Evolutionary conservation across 306 rosid genomes (phyloP), one percentile per base, ranked within the genome.

Genomic region (Styphnolobium japonicum): DNA sequence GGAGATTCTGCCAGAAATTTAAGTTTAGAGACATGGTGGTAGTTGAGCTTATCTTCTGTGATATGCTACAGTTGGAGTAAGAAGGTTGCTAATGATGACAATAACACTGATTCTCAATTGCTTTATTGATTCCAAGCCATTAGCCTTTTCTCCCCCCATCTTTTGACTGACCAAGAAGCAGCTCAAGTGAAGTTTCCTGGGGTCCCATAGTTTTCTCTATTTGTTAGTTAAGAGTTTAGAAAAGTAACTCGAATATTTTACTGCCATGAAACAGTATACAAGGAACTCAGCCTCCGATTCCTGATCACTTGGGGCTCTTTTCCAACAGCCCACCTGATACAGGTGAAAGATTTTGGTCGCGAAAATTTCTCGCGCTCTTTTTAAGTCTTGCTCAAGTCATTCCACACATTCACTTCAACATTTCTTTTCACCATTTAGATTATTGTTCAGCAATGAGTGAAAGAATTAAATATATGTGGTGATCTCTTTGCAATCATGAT

Each of bases 81-180:
- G 48, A 71, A 61, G 60, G 5, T 21, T 64, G 53, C 29, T 22
- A 75, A 75, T 81, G 51, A 78, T 79, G 81, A 81, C 53, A 81
- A 45, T 43, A 36, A 36, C 45, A 48, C 72, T 40, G 33, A 23
- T 73, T 64, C 58, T 52, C 23, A 71, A 23, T 69, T 70, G 56
- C 73, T 49, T 71, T 42, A 45, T 73, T 73, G 57, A 76, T 63
- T 73, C 31, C 46, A 68, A 19, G 16, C 12, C 62, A 57, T 25
- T 56, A 37, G 37, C 25, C 25, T 21, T 22, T 52, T 75, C 48
- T 27, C 23, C 14, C 36, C 36, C 36, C n/a, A 11, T 31, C 2
- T 12, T 60, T 43, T 29, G 29, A 53, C 5, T 5, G 10, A 14
- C 43, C 43, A 40, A 67, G 53, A 11, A 19, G 15, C 12, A 33